Evolutionary conservation across 2,329 filamentous ascomycete genomes (phyloP), one percentile per base, ranked within the genome.

Genomic region (Pseudogymnoascus sp.): DNA sequence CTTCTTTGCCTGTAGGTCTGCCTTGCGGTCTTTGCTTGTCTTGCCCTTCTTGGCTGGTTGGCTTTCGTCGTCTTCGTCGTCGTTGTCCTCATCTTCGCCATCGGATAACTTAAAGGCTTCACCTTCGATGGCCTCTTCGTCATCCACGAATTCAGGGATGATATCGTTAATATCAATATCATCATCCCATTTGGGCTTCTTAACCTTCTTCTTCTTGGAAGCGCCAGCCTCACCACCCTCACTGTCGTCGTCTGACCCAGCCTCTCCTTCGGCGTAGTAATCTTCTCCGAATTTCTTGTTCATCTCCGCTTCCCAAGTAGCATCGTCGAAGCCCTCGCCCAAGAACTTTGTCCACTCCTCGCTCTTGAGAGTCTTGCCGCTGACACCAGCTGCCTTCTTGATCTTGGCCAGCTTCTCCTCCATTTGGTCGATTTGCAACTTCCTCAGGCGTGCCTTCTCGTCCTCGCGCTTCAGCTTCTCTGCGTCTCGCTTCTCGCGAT

Each of bases 131-230:
- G 74, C 72, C 31, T 73, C 72, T 39, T 81, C 77, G 5, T 84
- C 84, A 26, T 91, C 89, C 18, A 90, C 85, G 72, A 96, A 96
- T 66, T 96, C 91, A 1, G 91, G 92, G 29, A 96, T 79, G 61
- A 97, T 82, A 74, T 96, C 93, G 66, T 89, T 91, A 78, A 99
- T 97, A 73, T 97, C 93, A 70, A 99, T 97, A 73, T 99, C 95
- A 71, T 97, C 92, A 70, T 97, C 91, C 89, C 93, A 99, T 67
- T 86, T 90, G 8, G 91, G 91, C 77, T 96, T 96, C 81, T 90
- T 91, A 8, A 83, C 77, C 72, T 84, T 86, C 73, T 84, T 86
- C 18, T 62, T 62, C 62, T 40, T 73, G 16, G 77, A 76, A 42
- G 78, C 83, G 60, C 77, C 80, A n/a, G 73, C 78, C 6, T 76